phyloP scores from a whole-genome alignment of 164 flowering plant genomes.

The Sextonia rubra region DNA sequence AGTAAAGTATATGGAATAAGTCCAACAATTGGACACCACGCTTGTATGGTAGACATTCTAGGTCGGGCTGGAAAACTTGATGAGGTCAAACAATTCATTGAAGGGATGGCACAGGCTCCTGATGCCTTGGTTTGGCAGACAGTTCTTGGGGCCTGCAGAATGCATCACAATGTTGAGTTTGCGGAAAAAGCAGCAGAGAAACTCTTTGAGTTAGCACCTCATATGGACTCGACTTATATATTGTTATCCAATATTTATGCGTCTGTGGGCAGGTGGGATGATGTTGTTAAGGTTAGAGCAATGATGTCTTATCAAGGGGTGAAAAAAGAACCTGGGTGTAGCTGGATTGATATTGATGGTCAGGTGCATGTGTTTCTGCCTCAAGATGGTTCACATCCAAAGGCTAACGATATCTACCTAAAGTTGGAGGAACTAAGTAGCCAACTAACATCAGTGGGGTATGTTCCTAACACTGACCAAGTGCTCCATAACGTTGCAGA shows the following conservation, averaged over 20 bases:
- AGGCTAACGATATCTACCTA: constrained; percentile 28
- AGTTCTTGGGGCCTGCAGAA: constrained; percentile 48
- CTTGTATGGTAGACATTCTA: constrained; percentile 58
- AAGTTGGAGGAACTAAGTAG: constrained; percentile 40
- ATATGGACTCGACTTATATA: constrained; percentile 41
- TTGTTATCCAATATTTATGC: constrained; percentile 56
- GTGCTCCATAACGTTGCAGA: constrained; percentile 45
- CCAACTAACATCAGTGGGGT: constrained; percentile 31
- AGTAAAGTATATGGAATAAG: constrained; percentile 26
- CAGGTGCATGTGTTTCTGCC: constrained; percentile 47
- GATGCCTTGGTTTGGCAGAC: constrained; percentile 48
- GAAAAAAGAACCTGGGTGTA: constrained; percentile 61
- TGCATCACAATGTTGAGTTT: constrained; percentile 44
- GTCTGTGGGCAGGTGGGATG: constrained; percentile 48
- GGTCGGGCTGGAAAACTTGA: constrained; percentile 49
- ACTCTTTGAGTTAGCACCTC: constrained; percentile 43
- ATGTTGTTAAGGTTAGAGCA: constrained; percentile 33
- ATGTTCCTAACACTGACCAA: constrained; percentile 34
- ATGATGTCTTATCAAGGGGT: constrained; percentile 42
- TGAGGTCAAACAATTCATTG: constrained; percentile 38
- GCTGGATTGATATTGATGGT: constrained; percentile 53
- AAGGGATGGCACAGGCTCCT: constrained; percentile 31
- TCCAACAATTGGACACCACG: constrained; percentile 49
- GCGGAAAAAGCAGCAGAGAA: constrained; percentile 46
- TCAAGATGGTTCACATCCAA: constrained; percentile 49